Evolutionary conservation across 139 green algal genomes (phyloP).

Genomic region (Coelastrella sp.): DNA sequence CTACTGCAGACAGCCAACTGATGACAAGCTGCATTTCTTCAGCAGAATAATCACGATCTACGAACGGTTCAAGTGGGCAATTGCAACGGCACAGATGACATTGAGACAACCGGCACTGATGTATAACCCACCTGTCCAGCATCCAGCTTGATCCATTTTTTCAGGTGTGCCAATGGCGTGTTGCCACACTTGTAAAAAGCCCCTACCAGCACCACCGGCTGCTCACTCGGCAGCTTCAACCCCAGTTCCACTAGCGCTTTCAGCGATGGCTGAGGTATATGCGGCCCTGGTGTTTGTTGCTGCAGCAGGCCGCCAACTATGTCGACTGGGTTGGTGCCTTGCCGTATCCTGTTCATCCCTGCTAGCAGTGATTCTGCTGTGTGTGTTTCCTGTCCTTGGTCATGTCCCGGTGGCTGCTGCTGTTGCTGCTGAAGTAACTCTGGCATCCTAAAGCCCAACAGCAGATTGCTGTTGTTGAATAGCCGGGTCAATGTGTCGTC

Average conservation of each 20-base stretch:
- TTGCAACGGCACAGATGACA: neutral
- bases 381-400: neutral
- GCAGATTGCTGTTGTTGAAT: conserved; percentile 60
- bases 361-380: conserved; percentile 2
- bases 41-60: neutral
- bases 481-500: conserved; percentile 29
- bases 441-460: conserved; percentile 49
- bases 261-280: conserved; percentile 42
- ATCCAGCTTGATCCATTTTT: conserved; percentile 55
- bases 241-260: conserved; percentile 38
- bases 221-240: conserved; percentile 22
- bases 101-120: neutral
- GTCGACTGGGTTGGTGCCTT: neutral
- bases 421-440: conserved; percentile 9
- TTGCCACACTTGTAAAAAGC: conserved; percentile 54
- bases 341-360: neutral
- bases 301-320: neutral
- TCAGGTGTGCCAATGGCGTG: conserved; percentile 41
- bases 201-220: conserved; percentile 57
- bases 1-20: neutral
- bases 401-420: neutral
- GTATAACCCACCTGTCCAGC: conserved; percentile 30
- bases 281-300: neutral
- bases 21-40: neutral
- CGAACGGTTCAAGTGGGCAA: neutral